Percentiles rank a stretch among this genome's conserved stretches.
Conservation (phyloP, 1,139 yeast species). For the Pneumocystis murina region DNA sequence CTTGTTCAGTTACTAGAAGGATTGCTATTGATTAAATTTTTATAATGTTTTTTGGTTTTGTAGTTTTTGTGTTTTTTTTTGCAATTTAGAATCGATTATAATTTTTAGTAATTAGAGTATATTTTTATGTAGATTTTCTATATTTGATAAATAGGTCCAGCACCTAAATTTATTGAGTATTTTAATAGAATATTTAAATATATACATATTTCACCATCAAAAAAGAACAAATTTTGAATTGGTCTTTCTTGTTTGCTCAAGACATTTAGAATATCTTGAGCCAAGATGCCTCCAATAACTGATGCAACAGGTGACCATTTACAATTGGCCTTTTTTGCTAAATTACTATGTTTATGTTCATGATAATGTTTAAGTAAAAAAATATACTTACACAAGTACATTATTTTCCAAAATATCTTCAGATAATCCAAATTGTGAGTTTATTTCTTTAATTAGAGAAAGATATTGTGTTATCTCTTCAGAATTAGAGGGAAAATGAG, state of each 20-base stretch:
- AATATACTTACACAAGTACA: constrained; percentile 10
- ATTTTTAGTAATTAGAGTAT: no score
- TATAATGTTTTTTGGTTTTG: no score
- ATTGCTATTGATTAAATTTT: neutral
- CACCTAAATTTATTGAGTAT: neutral
- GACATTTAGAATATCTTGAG: constrained; percentile 80
- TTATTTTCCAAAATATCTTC: neutral
- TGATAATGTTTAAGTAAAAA: neutral
- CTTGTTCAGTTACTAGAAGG: neutral
- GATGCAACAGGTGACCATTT: constrained; percentile 76
- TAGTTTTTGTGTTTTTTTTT: neutral
- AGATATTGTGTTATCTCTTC: neutral
- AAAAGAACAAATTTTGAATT: constrained; percentile 59
- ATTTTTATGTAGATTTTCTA: neutral
- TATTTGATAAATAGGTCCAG: neutral
- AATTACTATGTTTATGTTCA: constrained; percentile 30
- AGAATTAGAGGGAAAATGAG: neutral
- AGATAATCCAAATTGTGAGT: neutral
- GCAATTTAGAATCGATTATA: neutral
- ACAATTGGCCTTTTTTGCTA: constrained; percentile 28
- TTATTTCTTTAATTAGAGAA: neutral
- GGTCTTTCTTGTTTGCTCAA: constrained; percentile 68
- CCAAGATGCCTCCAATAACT: constrained; percentile 72
- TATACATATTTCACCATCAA: constrained; percentile 42
- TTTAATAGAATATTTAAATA: neutral